phyloP scores from a whole-genome alignment of 208 protist genomes.

The Trypanosoma rangeli region DNA sequence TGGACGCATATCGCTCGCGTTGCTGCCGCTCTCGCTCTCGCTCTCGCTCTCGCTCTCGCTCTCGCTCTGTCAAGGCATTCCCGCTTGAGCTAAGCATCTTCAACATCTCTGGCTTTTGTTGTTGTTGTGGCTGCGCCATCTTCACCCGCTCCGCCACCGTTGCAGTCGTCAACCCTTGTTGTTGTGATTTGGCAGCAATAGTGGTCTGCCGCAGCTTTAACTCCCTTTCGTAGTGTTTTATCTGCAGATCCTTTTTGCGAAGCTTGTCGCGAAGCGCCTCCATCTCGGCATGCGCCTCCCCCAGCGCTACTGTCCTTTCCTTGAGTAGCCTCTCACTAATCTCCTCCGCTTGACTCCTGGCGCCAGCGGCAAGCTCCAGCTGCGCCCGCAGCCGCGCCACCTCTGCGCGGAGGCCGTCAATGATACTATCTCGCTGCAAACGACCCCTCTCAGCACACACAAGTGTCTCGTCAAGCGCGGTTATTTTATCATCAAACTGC shows the following conservation, averaged over 20 bases:
- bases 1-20: constrained; percentile 15
- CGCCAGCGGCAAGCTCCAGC: constrained; percentile 23
- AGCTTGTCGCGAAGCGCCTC: constrained; percentile 3
- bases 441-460: constrained; percentile 61
- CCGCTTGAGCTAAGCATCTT: not conserved
- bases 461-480: constrained; percentile 78
- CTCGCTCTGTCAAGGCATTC: not conserved
- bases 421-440: constrained; percentile 65
- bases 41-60: constrained; percentile 4
- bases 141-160: not conserved
- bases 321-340: constrained; percentile 15
- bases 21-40: not conserved
- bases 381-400: constrained; percentile 37
- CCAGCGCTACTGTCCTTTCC: constrained; percentile 31
- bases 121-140: not conserved
- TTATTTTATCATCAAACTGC: constrained; percentile 74
- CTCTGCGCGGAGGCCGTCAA: constrained; percentile 62
- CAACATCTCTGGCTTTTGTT: not conserved
- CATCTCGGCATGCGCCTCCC: constrained; percentile 35
- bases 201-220: not conserved
- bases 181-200: not conserved
- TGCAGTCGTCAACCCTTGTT: not conserved
- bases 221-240: constrained; percentile 16
- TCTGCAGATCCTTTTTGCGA: constrained; percentile 3
- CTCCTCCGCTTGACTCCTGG: constrained; percentile 18